Evolutionary conservation across 2,329 filamentous ascomycete genomes (phyloP), one percentile per base, ranked within the genome.

Genomic region (Fusarium poae): DNA sequence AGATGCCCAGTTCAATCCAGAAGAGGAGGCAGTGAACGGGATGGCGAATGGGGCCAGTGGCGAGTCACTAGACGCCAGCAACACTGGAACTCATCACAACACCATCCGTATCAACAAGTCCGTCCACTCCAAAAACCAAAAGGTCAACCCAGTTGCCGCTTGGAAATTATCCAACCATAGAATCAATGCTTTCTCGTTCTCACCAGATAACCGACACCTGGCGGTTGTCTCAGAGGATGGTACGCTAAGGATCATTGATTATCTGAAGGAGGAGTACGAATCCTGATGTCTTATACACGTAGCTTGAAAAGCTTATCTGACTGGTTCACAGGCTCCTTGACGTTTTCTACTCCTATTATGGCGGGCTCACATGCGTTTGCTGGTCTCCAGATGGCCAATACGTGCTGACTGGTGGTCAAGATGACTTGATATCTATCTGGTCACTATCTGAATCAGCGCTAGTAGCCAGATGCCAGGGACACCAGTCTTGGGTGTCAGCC

Each of bases 301-400:
- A 13, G 8, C 25, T 29, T 21, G 9, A 21, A 21, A 40, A 32
- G 44, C 54, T 54, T 39, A 59, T 45, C 64, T 52, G 34, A 37
- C 30, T 45, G 29, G 68, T 76, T 34, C 72, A 55, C 29, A 96
- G 92, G 73, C 85, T 98, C n/a, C 83, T 96, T 15, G 93, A 95
- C 74, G 83, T 97, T 44, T 97, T 93, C 79, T 89, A 91, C 73
- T 93, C 93, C 56, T 99, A 97, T 81, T 99, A 97, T 74, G 96
- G 96, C 46, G 95, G 93, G 5, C 85, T 99, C 65, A 92, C 92
- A 44, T 97, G 94, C 76, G 94, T 97, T 3, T 97, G 93, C 80
- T 99, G 96, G 96, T 97, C 95, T 9, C 96, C 96, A 12, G 96
- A 99, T 76, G 94, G 94, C 52, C 95, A 97, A 77, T 99, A 98